Conservation (phyloP, 148 eudicot species). For the Gaultheria prostrata region DNA sequence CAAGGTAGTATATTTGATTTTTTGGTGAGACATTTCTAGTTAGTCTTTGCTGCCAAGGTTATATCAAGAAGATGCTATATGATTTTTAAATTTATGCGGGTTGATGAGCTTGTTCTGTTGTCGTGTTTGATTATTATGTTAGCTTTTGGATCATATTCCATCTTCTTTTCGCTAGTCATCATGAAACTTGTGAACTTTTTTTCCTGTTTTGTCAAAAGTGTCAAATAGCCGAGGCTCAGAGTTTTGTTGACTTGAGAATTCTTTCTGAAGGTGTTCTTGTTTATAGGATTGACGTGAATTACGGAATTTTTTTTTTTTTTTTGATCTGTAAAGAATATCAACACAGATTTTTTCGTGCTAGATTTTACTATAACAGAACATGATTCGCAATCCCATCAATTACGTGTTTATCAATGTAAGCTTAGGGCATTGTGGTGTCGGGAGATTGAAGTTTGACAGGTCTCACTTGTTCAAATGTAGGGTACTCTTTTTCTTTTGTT, state of each 20-base stretch:
- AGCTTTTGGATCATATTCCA: constrained; percentile 9
- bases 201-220: background rate
- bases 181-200: background rate
- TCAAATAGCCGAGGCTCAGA: background rate
- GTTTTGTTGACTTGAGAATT: background rate
- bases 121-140: background rate
- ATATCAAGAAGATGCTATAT: background rate
- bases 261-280: background rate
- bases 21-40: background rate
- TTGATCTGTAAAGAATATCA: background rate
- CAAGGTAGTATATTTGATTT: constrained; percentile 35
- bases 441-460: background rate
- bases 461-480: background rate
- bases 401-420: background rate
- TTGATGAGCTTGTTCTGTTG: background rate
- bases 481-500: background rate
- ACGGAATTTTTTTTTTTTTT: background rate
- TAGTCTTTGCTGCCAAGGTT: constrained; percentile 9
- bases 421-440: background rate
- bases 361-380: background rate
- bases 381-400: background rate
- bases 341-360: background rate
- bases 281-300: background rate
- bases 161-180: background rate
- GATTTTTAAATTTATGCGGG: background rate